These are phyloP conservation scores for Phytophthora hybrid DNA, from an alignment of 352 stramenopile genomes.

Conservation along the genomic window DNA sequence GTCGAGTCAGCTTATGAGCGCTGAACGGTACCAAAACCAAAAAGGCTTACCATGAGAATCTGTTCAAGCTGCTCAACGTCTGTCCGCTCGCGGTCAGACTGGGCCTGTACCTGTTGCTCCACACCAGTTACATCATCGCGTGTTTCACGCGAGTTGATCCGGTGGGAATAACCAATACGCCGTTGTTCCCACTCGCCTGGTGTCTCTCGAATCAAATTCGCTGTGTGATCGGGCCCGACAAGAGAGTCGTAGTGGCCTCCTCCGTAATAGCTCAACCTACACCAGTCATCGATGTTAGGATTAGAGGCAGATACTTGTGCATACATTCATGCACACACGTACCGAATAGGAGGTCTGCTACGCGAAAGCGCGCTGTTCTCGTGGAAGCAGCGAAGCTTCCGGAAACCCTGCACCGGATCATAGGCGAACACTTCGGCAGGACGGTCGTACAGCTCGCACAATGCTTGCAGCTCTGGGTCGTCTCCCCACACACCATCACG, in stretches of 20 bases:
- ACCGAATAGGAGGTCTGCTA: conserved; percentile 78
- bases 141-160: conserved; percentile 71
- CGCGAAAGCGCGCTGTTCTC: conserved; percentile 69
- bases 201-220: conserved; percentile 66
- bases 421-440: conserved; percentile 92
- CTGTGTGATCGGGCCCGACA: conserved; percentile 58
- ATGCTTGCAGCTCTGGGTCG: conserved; percentile 96
- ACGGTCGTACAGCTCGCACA: conserved; percentile 95
- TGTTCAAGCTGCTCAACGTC: conserved; percentile 81
- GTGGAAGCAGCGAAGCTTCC: conserved; percentile 91
- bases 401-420: conserved; percentile 69
- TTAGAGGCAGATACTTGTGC: neutral
- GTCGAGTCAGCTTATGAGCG: conserved; percentile 2
- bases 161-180: conserved; percentile 71
- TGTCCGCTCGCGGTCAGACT: conserved; percentile 57
- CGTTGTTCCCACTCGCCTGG: conserved; percentile 75
- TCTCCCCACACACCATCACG: conserved; percentile 94
- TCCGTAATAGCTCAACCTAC: conserved; percentile 92
- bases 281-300: neutral
- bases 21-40: neutral
- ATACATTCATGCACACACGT: conserved; percentile 4
- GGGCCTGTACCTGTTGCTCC: conserved; percentile 38
- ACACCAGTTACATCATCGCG: conserved; percentile 35
- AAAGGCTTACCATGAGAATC: conserved; percentile 61
- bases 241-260: conserved; percentile 94